These are phyloP conservation scores for Fusarium pilosicola DNA, from an alignment of 2,329 filamentous ascomycete genomes.

Conservation along the genomic window DNA sequence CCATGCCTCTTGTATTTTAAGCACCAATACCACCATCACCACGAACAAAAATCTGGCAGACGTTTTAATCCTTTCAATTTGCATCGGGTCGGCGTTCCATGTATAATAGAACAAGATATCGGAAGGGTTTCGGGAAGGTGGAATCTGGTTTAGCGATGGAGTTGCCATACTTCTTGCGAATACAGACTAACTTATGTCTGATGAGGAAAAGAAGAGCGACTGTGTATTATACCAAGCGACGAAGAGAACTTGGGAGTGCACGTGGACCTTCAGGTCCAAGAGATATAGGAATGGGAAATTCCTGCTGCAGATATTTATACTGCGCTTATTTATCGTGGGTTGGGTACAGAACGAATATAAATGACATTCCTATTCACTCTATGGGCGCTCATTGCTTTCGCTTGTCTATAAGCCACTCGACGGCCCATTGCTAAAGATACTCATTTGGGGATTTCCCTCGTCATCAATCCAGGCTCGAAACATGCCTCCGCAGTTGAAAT, in stretches of 20 bases:
- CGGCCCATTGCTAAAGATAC: constrained; percentile 50
- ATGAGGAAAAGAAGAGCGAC: constrained; percentile 21
- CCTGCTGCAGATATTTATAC: constrained; percentile 19
- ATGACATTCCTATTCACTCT: constrained; percentile 38
- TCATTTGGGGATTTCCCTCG: constrained; percentile 64
- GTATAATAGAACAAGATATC: constrained; percentile 45
- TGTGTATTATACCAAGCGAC: constrained; percentile 32
- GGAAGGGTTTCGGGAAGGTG: constrained; percentile 24
- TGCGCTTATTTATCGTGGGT: constrained; percentile 21
- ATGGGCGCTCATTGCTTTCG: neutral
- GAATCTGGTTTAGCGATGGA: constrained; percentile 41
- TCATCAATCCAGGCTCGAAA: constrained; percentile 81
- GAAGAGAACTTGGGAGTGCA: constrained; percentile 8
- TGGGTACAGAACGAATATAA: constrained; percentile 40
- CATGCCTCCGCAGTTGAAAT: constrained; percentile 90
- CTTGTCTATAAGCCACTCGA: constrained; percentile 33
- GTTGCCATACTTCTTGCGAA: constrained; percentile 35
- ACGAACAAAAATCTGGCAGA: constrained; percentile 35
- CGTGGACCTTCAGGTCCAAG: constrained; percentile 6
- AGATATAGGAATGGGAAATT: constrained; percentile 8
- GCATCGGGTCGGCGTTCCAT: constrained; percentile 50
- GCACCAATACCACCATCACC: constrained; percentile 19
- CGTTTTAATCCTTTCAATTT: constrained; percentile 37
- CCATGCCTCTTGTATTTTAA: constrained; percentile 36
- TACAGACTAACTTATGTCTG: constrained; percentile 28